A percentile compares a stretch with the other conserved stretches of the same genome.
Conservation (phyloP, 1,139 yeast genomes). For the Saccharomyces hybrid region DNA sequence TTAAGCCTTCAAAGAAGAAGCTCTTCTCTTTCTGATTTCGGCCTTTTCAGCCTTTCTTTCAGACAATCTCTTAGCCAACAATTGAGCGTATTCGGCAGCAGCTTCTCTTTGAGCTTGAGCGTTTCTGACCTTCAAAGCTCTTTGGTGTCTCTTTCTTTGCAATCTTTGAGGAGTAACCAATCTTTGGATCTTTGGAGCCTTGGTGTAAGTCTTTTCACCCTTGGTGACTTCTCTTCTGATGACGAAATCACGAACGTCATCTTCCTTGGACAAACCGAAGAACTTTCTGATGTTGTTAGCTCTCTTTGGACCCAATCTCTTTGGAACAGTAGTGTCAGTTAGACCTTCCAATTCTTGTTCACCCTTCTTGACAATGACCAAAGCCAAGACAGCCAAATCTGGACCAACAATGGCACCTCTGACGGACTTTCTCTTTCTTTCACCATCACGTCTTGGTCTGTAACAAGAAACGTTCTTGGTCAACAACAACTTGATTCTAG, state of each 20-base stretch:
- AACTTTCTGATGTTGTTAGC: constrained; percentile 99
- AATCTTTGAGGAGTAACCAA: constrained; percentile 98
- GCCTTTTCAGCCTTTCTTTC: constrained; percentile 98
- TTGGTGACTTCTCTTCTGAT: constrained; percentile 97
- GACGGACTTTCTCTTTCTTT: constrained; percentile 99
- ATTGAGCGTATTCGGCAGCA: constrained; percentile 99
- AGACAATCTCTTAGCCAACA: constrained; percentile 96
- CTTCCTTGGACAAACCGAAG: constrained; percentile 98
- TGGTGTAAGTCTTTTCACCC: constrained; percentile 98
- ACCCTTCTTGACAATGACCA: constrained; percentile 95
- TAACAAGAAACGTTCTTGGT: constrained; percentile 96
- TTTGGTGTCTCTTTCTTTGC: constrained; percentile 98
- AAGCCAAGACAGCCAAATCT: constrained; percentile 92
- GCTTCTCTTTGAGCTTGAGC: constrained; percentile 99
- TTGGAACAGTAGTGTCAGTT: constrained; percentile 90
- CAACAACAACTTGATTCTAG: constrained; percentile 96
- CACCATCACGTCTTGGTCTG: constrained; percentile 99
- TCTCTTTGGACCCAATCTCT: constrained; percentile 99
- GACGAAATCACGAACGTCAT: constrained; percentile 90
- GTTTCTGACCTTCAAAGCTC: constrained; percentile 87
- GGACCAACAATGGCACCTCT: constrained; percentile 99
- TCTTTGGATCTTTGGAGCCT: constrained; percentile 99
- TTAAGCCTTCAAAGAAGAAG: constrained; percentile 92
- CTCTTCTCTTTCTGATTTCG: constrained; percentile 98
- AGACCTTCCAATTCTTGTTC: constrained; percentile 92